phyloP scores from a whole-genome alignment of 2,329 filamentous ascomycete species.

The Cordyceps tenuipes region DNA sequence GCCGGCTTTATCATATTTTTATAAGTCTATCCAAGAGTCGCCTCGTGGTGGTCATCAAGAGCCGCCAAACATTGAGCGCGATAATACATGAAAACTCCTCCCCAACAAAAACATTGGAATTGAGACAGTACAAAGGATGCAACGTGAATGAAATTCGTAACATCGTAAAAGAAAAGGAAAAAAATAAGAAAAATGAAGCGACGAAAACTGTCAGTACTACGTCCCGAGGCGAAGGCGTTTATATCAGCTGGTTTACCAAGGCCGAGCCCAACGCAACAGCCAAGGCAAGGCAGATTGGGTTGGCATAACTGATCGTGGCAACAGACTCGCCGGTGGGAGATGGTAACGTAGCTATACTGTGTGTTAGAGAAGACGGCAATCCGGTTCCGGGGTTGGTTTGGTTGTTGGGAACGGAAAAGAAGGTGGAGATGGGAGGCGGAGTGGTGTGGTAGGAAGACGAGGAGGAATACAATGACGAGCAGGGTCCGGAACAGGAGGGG shows the following conservation, averaged over 20 bases:
- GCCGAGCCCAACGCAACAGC: conserved; percentile 1
- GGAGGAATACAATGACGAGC: not conserved
- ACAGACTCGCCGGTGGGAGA: conserved; percentile 4
- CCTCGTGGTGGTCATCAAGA: not conserved
- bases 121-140: not conserved
- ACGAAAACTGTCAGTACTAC: conserved; percentile 5
- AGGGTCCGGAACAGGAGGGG: conserved; percentile 1
- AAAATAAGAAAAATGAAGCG: conserved; percentile 11
- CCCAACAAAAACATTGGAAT: not conserved
- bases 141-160: conserved; percentile 7
- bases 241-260: conserved; percentile 3
- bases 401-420: conserved; percentile 7
- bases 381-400: not conserved
- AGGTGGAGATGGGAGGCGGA: not conserved
- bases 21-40: conserved; percentile 9
- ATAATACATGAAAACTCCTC: conserved; percentile 3
- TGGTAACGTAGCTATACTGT: conserved; percentile 9
- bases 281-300: conserved; percentile 1
- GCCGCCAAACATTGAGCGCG: not conserved
- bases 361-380: conserved; percentile 8
- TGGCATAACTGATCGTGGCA: not conserved
- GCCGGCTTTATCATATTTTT: not conserved
- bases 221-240: not conserved
- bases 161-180: conserved; percentile 8
- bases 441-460: not conserved